These are phyloP conservation scores for Fomitopsis betulina DNA, from an alignment of 1,284 basidiomycete genomes.

Conservation along the genomic window DNA sequence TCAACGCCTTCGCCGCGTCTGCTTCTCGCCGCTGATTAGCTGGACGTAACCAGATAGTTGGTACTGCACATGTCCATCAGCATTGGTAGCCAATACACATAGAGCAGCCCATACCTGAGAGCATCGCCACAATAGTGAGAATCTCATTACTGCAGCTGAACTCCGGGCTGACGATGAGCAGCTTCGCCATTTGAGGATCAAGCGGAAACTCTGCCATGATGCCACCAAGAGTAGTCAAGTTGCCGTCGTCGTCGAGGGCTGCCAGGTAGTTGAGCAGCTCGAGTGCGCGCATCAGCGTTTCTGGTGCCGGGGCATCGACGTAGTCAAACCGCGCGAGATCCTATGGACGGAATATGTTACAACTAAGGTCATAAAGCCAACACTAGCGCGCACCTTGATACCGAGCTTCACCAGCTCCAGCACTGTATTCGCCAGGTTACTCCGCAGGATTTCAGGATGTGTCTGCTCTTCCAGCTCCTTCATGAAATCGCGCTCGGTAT, in stretches of 20 bases:
- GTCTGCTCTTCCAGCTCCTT: conserved; percentile 94
- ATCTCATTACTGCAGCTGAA: conserved; percentile 98
- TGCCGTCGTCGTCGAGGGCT: conserved; percentile 94
- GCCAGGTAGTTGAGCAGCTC: conserved; percentile 94
- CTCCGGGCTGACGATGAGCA: conserved; percentile 92
- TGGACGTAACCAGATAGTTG: conserved; percentile 92
- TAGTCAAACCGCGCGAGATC: conserved; percentile 98
- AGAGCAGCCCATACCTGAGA: conserved; percentile 60
- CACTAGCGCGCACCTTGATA: conserved; percentile 52
- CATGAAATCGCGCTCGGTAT: conserved; percentile 98
- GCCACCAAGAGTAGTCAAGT: conserved; percentile 89
- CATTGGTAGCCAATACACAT: background rate
- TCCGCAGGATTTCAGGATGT: conserved; percentile 91
- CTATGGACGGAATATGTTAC: too few relatives aligned
- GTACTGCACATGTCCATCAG: conserved; percentile 47
- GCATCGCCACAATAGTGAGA: conserved; percentile 92
- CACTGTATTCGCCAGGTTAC: conserved; percentile 92
- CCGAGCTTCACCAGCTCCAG: conserved; percentile 94
- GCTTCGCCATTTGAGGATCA: conserved; percentile 91
- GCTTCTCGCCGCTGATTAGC: conserved; percentile 86
- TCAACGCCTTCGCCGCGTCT: conserved; percentile 85
- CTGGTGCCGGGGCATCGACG: conserved; percentile 98
- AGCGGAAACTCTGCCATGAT: conserved; percentile 99
- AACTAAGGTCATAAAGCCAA: too few relatives aligned
- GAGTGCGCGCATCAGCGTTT: conserved; percentile 92